Percentiles rank a stretch among this genome's conserved stretches.
phyloP scores from a whole-genome alignment of 495 filamentous ascomycete genomes.

The Sordaria brevicollis region DNA sequence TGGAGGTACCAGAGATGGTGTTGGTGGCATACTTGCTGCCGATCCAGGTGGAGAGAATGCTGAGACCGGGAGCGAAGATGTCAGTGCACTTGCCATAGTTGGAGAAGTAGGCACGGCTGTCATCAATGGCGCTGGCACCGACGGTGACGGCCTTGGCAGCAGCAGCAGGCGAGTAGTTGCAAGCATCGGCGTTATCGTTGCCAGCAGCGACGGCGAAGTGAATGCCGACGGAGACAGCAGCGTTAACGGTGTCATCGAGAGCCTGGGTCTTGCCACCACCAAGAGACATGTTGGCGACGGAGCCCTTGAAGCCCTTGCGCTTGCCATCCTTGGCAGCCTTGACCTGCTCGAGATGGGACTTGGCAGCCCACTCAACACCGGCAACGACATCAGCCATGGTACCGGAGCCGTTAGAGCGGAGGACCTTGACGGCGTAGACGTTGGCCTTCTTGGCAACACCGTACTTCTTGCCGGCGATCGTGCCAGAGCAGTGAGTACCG shows the following conservation, averaged over 20 bases:
- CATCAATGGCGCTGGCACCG: slow-evolving; percentile 82
- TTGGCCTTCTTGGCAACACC: slow-evolving; percentile 99
- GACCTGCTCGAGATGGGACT: slow-evolving; percentile 62
- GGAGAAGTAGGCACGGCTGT: slow-evolving; percentile 99
- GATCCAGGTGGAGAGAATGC: slow-evolving; percentile 96
- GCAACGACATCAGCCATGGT: slow-evolving; percentile 98
- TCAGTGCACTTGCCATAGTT: slow-evolving; percentile 99
- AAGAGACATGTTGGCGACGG: slow-evolving; percentile 97
- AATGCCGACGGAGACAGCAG: slow-evolving; percentile 78
- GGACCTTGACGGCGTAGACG: slow-evolving; percentile 93
- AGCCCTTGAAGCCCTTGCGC: slow-evolving; percentile 95
- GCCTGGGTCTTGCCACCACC: slow-evolving; percentile 90
- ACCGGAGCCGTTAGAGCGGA: slow-evolving; percentile 93
- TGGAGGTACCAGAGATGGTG: slow-evolving; percentile 98
- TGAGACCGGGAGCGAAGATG: slow-evolving; percentile 96
- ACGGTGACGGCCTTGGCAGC: slow-evolving; percentile 92
- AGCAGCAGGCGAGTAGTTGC: slow-evolving; percentile 98
- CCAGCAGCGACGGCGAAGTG: slow-evolving; percentile 98
- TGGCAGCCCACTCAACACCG: slow-evolving; percentile 92
- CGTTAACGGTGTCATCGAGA: slow-evolving; percentile 87
- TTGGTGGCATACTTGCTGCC: slow-evolving; percentile 89
- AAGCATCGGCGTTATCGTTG: slow-evolving; percentile 97
- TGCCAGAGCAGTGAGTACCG: slow-evolving; percentile 98
- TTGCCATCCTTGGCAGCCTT: slow-evolving; percentile 69
- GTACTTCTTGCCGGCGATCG: slow-evolving; percentile 94